Evolutionary conservation across 2,329 filamentous ascomycete genomes (phyloP).

Genomic region (Dactylellina parvicollis): DNA sequence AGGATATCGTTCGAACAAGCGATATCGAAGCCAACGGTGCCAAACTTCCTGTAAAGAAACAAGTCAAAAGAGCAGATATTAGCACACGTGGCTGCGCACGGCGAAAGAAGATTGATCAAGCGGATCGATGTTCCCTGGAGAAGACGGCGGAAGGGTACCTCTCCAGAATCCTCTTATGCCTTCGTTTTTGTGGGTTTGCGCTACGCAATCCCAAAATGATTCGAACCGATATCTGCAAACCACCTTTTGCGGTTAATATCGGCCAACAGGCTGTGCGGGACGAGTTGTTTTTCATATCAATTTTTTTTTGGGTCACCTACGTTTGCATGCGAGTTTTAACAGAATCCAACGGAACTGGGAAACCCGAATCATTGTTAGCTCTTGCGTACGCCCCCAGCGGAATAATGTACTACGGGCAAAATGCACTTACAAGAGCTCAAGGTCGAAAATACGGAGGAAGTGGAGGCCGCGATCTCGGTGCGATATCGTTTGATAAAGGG

Average conservation of each 20-base stretch:
- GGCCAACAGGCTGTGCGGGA: conserved; percentile 24
- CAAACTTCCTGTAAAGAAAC: conserved; percentile 69
- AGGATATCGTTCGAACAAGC: conserved; percentile 78
- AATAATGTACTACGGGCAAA: not conserved
- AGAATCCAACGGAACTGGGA: conserved; percentile 78
- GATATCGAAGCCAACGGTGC: conserved; percentile 84
- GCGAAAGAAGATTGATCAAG: not conserved
- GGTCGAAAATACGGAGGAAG: conserved; percentile 52
- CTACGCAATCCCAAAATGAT: conserved; percentile 77
- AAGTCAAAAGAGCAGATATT: conserved; percentile 48
- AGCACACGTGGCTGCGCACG: not conserved
- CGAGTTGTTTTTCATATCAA: not conserved
- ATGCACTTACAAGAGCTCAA: conserved; percentile 48
- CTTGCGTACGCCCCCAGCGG: not conserved
- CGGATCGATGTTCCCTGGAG: not conserved
- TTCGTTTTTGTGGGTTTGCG: conserved; percentile 78
- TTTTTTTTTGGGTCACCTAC: too few relatives aligned
- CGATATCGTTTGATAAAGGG: conserved; percentile 78
- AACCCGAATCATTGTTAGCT: conserved; percentile 13
- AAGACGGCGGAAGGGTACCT: conserved; percentile 65
- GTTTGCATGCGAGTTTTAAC: conserved; percentile 91
- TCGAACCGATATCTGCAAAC: conserved; percentile 73
- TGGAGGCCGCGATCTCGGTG: conserved; percentile 76
- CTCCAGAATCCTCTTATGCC: conserved; percentile 81
- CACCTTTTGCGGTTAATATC: conserved; percentile 54